phyloP scores from a whole-genome alignment of 257 asterid species.

The Penstemon barbatus region DNA sequence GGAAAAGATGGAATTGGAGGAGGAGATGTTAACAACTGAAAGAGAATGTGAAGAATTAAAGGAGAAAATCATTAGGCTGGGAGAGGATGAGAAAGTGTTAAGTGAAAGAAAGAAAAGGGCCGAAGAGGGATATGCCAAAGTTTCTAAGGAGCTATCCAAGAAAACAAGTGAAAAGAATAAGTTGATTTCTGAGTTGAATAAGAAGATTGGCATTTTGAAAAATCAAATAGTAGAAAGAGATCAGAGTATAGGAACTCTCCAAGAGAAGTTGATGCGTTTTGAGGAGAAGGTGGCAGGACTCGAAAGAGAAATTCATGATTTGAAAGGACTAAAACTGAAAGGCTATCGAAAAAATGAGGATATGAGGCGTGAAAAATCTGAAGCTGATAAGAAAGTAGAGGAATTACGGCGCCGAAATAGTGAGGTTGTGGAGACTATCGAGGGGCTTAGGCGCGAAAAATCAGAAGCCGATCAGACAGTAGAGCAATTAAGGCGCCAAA shows the following conservation, averaged over 20 bases:
- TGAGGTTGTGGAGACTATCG: background rate
- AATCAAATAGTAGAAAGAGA: background rate
- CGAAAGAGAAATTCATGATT: conserved; percentile 1
- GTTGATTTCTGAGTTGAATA: background rate
- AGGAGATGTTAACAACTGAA: background rate
- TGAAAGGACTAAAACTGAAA: background rate
- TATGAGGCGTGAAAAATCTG: background rate
- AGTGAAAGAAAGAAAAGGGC: background rate
- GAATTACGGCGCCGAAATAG: background rate
- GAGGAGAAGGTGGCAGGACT: background rate
- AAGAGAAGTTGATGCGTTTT: background rate
- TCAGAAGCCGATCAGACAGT: background rate
- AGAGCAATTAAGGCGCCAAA: background rate
- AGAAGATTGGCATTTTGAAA: background rate
- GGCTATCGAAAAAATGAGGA: background rate
- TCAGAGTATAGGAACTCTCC: background rate
- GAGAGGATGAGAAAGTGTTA: background rate
- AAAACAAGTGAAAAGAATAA: background rate
- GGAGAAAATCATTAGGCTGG: background rate
- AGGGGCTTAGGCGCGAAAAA: background rate
- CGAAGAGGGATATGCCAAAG: conserved; percentile 1
- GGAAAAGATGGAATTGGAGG: conserved; percentile 1
- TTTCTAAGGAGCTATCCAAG: background rate
- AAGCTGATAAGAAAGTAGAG: background rate
- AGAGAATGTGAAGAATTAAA: conserved; percentile 1